Conservation (phyloP, 2,329 filamentous ascomycete genomes). For the Drechslerella stenobrocha region DNA sequence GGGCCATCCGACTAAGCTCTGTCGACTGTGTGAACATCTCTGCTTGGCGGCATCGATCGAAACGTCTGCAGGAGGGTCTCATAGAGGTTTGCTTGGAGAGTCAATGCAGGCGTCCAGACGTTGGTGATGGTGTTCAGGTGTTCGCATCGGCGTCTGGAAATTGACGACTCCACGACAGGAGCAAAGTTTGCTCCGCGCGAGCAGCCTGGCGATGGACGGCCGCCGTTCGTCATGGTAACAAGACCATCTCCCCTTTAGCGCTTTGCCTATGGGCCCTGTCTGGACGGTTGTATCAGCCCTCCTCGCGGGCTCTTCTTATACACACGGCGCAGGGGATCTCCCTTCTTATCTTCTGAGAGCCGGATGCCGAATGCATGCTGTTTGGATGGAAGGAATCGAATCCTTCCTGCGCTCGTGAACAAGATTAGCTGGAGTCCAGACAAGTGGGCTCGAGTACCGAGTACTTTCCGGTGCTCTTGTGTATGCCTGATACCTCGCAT, state of each 20-base stretch:
- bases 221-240: conserved; percentile 42
- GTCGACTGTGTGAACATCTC: no score
- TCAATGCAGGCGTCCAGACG: no score
- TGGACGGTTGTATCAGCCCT: not conserved
- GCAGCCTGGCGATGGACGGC: not conserved
- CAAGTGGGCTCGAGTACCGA: not conserved
- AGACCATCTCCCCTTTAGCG: conserved; percentile 42
- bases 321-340: no score
- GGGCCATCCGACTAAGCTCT: no score
- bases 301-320: not conserved
- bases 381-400: conserved; percentile 3
- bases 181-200: conserved; percentile 1
- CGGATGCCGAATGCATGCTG: not conserved
- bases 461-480: not conserved
- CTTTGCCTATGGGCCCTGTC: conserved; percentile 13
- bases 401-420: conserved; percentile 4
- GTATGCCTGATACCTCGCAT: not conserved
- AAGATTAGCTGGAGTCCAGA: not conserved
- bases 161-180: conserved; percentile 5
- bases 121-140: not conserved
- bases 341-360: not conserved
- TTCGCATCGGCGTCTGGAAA: conserved; percentile 6
- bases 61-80: not conserved
- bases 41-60: not conserved
- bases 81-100: not conserved